Conservation (phyloP, 257 asterid species). For the Henckelia pumila region DNA sequence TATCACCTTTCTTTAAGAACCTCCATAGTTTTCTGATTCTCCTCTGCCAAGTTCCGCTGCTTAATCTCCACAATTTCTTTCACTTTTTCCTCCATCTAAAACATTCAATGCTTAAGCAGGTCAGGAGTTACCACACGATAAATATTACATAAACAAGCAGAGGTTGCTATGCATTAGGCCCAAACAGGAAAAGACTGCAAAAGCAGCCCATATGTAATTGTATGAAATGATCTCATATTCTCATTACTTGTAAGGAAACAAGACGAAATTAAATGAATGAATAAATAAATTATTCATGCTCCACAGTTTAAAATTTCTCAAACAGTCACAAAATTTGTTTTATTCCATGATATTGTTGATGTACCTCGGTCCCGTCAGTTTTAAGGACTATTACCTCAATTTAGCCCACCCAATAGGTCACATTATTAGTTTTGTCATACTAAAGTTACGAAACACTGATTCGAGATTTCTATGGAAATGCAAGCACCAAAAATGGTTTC, state of each 20-base stretch:
- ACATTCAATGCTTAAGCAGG: constrained; percentile 9
- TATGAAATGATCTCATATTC: constrained; percentile 2
- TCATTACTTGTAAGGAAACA: background rate
- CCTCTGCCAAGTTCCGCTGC: constrained; percentile 98
- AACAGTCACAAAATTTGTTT: constrained; percentile 14
- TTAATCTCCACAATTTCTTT: constrained; percentile 96
- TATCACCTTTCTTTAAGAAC: constrained; percentile 80
- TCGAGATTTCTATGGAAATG: background rate
- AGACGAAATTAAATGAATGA: background rate
- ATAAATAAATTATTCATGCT: background rate
- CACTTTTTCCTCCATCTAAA: constrained; percentile 96
- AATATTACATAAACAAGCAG: constrained; percentile 11
- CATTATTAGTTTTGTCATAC: background rate
- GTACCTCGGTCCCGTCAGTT: background rate
- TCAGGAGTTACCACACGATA: background rate
- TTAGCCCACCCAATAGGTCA: background rate
- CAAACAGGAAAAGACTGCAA: constrained; percentile 15
- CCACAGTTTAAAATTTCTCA: background rate
- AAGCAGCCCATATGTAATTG: constrained; percentile 10
- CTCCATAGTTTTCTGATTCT: constrained; percentile 92
- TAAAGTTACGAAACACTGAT: background rate
- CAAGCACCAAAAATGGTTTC: background rate
- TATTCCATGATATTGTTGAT: background rate
- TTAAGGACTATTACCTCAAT: no score
- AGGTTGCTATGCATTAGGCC: constrained; percentile 9